Evolutionary conservation across 2,329 filamentous ascomycete genomes (phyloP).

Genomic region (Sarocladiaceae sp.): DNA sequence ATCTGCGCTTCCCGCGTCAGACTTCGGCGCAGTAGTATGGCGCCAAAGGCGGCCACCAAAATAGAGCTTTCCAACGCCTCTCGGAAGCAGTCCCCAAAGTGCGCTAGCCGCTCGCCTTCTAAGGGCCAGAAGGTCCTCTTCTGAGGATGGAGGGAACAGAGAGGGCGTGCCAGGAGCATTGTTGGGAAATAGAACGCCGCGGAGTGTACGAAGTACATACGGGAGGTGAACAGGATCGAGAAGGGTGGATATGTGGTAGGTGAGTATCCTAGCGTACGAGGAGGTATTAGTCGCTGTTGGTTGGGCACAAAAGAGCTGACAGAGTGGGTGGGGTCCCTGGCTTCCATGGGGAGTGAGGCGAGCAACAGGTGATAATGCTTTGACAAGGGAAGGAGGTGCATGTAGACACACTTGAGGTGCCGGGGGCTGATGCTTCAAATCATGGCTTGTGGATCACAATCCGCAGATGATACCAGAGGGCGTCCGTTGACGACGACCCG

Average conservation of each 20-base stretch:
- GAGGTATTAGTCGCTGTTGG: constrained; percentile 1
- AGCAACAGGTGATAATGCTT: neutral
- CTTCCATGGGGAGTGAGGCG: constrained; percentile 11
- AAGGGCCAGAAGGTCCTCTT: constrained; percentile 57
- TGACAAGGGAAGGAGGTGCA: neutral
- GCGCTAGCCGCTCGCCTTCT: constrained; percentile 63
- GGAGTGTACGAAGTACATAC: constrained; percentile 63
- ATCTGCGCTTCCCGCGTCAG: constrained; percentile 18
- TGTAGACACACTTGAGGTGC: neutral
- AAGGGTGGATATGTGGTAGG: constrained; percentile 51
- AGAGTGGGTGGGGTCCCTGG: neutral
- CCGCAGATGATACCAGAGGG: neutral
- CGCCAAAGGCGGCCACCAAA: constrained; percentile 37
- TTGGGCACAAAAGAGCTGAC: neutral
- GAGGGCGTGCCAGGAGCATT: constrained; percentile 67
- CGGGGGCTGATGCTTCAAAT: neutral
- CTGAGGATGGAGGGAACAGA: constrained; percentile 54
- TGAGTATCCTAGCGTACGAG: constrained; percentile 48
- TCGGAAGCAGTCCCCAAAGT: constrained; percentile 45
- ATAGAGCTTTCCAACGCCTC: constrained; percentile 44
- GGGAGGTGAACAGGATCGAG: constrained; percentile 63
- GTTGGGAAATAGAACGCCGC: constrained; percentile 80
- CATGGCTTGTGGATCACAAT: neutral
- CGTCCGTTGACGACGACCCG: no score
- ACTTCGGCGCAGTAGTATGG: constrained; percentile 6